These are phyloP conservation scores for Datura wrightii DNA, from an alignment of 257 asterid genomes.

Conservation along the genomic window DNA sequence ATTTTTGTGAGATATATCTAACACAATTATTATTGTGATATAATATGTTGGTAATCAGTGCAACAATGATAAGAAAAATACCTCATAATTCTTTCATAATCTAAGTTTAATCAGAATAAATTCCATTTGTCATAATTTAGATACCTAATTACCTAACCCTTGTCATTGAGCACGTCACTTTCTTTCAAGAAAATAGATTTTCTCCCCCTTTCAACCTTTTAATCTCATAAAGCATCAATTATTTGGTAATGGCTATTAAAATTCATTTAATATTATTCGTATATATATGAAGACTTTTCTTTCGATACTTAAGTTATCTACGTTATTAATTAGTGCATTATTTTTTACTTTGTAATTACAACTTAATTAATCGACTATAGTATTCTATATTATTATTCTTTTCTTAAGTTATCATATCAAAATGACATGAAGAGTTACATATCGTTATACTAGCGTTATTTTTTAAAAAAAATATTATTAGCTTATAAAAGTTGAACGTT, in stretches of 20 bases:
- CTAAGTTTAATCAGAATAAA: background rate
- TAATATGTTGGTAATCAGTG: background rate
- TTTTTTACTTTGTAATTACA: background rate
- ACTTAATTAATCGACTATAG: background rate
- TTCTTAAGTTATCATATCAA: background rate
- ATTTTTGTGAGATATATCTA: background rate
- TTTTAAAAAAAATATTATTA: too few relatives aligned
- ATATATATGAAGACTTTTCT: background rate
- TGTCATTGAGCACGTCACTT: constrained; percentile 11
- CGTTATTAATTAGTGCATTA: background rate
- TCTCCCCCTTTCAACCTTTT: background rate
- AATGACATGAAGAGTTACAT: background rate
- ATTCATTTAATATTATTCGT: background rate
- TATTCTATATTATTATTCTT: background rate
- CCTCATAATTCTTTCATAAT: background rate
- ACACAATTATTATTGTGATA: constrained; percentile 2
- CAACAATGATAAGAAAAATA: background rate
- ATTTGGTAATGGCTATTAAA: background rate
- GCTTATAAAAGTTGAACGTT: too few relatives aligned
- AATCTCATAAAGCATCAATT: background rate
- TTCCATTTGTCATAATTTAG: background rate
- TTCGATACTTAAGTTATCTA: background rate
- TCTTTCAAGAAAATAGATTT: background rate
- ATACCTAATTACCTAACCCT: background rate
- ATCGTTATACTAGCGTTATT: background rate